Conservation (phyloP, 2,329 filamentous ascomycete species). For the Hypoxylon sp. region DNA sequence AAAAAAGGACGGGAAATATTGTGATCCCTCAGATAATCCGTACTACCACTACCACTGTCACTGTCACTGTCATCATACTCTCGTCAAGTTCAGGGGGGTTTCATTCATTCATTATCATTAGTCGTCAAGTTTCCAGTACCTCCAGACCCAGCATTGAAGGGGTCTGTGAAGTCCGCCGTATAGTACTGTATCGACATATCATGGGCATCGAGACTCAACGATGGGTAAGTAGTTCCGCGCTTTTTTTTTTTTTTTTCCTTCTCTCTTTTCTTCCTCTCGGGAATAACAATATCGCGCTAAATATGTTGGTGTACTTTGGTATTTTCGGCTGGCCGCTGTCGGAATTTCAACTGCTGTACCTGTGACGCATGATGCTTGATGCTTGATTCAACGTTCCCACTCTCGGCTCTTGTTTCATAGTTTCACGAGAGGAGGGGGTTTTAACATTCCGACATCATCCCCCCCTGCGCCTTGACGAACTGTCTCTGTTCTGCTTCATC, state of each 20-base stretch:
- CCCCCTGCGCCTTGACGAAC: constrained; percentile 24
- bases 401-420: constrained; percentile 37
- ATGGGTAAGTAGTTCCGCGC: constrained; percentile 43
- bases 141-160: constrained; percentile 17
- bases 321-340: constrained; percentile 1
- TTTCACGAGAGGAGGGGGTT: constrained; percentile 45
- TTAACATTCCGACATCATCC: no score
- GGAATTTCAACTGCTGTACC: constrained; percentile 9
- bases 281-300: constrained; percentile 13
- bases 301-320: not conserved
- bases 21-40: constrained; percentile 16
- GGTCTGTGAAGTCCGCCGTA: constrained; percentile 26
- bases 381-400: constrained; percentile 35
- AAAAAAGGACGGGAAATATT: constrained; percentile 17
- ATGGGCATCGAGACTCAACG: constrained; percentile 44
- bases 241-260: constrained; percentile 3
- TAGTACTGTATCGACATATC: constrained; percentile 32
- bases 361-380: constrained; percentile 17
- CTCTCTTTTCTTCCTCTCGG: not conserved
- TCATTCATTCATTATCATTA: constrained; percentile 11
- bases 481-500: constrained; percentile 29
- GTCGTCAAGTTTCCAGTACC: constrained; percentile 10
- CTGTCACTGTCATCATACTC: constrained; percentile 19
- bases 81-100: constrained; percentile 10
- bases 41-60: no score